phyloP scores from a whole-genome alignment of 208 protist genomes.

The Leishmania gerbilli region DNA sequence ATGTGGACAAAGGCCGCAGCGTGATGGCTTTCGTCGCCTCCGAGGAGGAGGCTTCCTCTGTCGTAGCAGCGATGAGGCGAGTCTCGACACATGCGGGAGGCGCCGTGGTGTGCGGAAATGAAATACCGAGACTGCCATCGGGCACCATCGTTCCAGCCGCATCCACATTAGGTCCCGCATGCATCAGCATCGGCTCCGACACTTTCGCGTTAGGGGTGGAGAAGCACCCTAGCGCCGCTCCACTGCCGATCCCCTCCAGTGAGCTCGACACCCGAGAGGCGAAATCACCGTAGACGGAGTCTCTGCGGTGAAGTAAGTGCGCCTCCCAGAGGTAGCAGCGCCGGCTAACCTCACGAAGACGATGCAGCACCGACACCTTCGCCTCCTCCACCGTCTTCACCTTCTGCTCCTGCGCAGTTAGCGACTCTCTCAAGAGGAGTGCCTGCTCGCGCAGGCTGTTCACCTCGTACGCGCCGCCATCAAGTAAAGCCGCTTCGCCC shows the following conservation, averaged over 20 bases:
- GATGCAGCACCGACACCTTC: constrained; percentile 33
- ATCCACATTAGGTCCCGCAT: background rate
- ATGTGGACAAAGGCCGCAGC: background rate
- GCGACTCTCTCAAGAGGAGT: constrained; percentile 64
- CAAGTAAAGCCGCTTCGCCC: constrained; percentile 62
- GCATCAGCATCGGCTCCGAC: background rate
- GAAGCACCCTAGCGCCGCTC: background rate
- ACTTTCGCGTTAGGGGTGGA: background rate
- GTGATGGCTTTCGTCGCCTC: background rate
- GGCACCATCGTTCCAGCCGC: background rate
- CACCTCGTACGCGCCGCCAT: constrained; percentile 61
- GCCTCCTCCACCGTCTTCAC: constrained; percentile 57
- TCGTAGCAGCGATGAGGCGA: background rate
- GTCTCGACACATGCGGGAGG: background rate
- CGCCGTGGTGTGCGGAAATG: background rate
- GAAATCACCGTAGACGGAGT: background rate
- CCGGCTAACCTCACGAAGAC: constrained; percentile 35
- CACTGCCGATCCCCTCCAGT: background rate
- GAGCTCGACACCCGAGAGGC: too few relatives aligned
- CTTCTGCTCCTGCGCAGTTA: constrained; percentile 72
- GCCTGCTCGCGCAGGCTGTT: constrained; percentile 76
- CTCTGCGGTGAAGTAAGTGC: constrained; percentile 32
- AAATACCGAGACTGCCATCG: background rate
- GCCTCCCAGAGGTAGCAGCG: constrained; percentile 58
- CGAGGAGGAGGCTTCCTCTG: background rate